Conservation (phyloP, 257 asterid genomes). For the Ocimum tenuiflorum region DNA sequence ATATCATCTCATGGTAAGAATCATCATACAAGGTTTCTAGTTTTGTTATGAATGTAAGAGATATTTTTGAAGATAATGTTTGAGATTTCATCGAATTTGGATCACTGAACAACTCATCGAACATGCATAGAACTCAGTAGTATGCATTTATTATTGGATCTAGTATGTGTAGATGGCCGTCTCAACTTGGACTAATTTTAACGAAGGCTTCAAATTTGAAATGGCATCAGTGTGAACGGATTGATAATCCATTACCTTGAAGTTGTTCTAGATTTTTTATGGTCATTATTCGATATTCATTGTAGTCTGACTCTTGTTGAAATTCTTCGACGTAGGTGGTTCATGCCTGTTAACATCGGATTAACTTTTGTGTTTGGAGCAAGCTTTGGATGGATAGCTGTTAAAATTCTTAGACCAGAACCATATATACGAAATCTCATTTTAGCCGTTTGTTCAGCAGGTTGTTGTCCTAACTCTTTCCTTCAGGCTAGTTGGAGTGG, state of each 20-base stretch:
- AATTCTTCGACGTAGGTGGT: conserved; percentile 55
- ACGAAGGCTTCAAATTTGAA: not conserved
- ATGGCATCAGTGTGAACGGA: not conserved
- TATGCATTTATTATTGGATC: not conserved
- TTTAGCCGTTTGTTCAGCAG: conserved; percentile 71
- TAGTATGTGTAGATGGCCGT: not conserved
- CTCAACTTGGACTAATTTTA: not conserved
- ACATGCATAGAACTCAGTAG: not conserved
- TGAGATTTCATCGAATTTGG: too few relatives aligned
- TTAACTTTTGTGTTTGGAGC: conserved; percentile 74
- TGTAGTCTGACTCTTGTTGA: not conserved
- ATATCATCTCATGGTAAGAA: conserved; percentile 61
- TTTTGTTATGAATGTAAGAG: not conserved
- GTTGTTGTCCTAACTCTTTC: conserved; percentile 23
- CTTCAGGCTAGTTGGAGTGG: not conserved
- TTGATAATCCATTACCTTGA: too few relatives aligned
- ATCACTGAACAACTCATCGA: not conserved
- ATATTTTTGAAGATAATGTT: too few relatives aligned
- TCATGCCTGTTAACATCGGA: conserved; percentile 85
- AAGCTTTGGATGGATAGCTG: conserved; percentile 68
- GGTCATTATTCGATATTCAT: not conserved
- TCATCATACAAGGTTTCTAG: not conserved
- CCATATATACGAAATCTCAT: conserved; percentile 61
- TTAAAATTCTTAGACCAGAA: conserved; percentile 59
- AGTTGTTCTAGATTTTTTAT: not conserved